Conservation (phyloP, 2,329 filamentous ascomycete species). For the Cordyceps cicadae region DNA sequence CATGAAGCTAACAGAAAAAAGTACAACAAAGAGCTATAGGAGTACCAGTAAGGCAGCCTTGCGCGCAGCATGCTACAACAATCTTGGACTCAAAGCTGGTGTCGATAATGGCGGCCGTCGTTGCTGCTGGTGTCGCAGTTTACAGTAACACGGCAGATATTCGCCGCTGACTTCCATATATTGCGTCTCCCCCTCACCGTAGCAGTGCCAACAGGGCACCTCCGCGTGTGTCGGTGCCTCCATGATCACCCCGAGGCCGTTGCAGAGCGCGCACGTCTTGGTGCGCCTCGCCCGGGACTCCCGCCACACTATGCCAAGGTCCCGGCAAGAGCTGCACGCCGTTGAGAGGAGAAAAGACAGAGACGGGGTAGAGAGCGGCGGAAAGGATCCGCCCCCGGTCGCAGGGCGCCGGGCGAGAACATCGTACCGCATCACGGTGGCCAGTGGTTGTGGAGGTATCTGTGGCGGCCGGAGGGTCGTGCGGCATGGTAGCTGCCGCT, state of each 20-base stretch:
- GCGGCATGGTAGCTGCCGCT: too few species aligned
- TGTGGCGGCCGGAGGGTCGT: background rate
- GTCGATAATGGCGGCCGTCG: background rate
- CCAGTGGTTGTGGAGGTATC: background rate
- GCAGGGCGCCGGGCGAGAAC: too few species aligned
- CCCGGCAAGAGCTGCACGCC: background rate
- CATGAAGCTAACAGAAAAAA: too few species aligned
- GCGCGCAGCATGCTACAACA: background rate
- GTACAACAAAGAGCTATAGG: too few species aligned
- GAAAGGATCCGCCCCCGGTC: background rate
- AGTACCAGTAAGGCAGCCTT: background rate
- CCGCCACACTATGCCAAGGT: background rate
- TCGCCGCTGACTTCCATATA: background rate
- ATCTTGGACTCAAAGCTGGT: background rate
- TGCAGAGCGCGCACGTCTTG: background rate
- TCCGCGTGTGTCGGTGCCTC: background rate
- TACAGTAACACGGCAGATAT: background rate
- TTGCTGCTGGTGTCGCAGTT: background rate
- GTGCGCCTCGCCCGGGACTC: background rate
- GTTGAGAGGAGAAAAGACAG: too few species aligned
- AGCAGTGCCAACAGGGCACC: background rate
- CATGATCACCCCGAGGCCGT: background rate
- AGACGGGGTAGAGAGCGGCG: background rate
- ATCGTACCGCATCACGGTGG: too few species aligned
- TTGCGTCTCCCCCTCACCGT: background rate